Base-by-base conservation (phyloP, 2,329 filamentous ascomycete species). In the Fusarium heterosporum region DNA sequence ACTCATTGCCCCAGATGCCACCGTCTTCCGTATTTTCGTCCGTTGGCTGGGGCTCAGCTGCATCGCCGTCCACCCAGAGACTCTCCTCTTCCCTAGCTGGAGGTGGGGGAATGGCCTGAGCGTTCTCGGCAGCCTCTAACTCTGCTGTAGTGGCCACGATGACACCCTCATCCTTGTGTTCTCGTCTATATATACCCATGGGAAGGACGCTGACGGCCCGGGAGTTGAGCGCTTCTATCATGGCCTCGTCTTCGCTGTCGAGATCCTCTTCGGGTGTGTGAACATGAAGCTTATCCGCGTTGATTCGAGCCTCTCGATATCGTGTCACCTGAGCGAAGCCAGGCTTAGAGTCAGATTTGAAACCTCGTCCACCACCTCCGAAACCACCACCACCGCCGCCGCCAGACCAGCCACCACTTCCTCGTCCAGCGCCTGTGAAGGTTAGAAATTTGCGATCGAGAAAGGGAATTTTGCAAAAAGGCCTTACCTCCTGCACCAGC, bases 71-170 rank as follows among this genome's bases (percentile, higher is more conserved):
- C 9, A 84, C 78, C 73, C 80, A 84, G 8, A 84, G 77, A 38
- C 80, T 81, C 32, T 83, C 80, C 55, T 83, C 81, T 40, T 81
- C 79, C 41, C 78, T 80, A 17, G 30, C 36, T 30, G 46, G 46
- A 25, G 41, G 25, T 0, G 78, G 29, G 34, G 61, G 66, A 29
- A 50, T 29, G 0, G 78, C 71, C 26, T 69, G 64, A 2, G 77
- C 80, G 4, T 82, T 81, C 58, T 87, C 83, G 50, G 84, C 82
- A 1, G 84, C 85, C 65, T 87, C 83, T 13, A 87, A 78, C 66
- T 88, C 85, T 36, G 84, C 85, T n/a, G 84, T 83, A 0, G 84
- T 87, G 12, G 85, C 83, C 46, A 87, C 83, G 51, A 83, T 79
- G 29, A 85, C 75, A n/a, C 81, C 83, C 25, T 82, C 78, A 16